These are phyloP conservation scores for Cadophora sp. DNA, from an alignment of 2,329 filamentous ascomycete species.

Conservation along the genomic window DNA sequence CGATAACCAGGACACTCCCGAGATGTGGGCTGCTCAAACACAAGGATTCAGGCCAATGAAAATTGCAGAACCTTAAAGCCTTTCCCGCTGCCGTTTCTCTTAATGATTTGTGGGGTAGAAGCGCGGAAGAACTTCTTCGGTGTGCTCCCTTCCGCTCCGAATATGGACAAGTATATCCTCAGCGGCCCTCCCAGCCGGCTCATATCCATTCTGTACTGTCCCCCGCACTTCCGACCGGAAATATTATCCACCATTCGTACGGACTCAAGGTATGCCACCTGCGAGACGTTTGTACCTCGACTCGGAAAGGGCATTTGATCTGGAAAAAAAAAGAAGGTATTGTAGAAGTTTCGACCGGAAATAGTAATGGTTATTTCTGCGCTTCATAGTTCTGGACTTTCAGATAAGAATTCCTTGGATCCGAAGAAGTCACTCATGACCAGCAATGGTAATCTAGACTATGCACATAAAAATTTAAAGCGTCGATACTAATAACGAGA, in stretches of 20 bases:
- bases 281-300: no score
- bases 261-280: no score
- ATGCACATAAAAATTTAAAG: no score
- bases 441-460: no score
- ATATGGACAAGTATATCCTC: slow-evolving; percentile 5
- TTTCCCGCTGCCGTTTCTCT: slow-evolving; percentile 14
- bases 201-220: not conserved
- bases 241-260: slow-evolving; percentile 4
- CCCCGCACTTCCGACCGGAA: not conserved
- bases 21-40: not conserved
- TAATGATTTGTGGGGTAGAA: slow-evolving; percentile 21
- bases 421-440: no score
- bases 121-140: slow-evolving; percentile 26
- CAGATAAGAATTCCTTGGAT: no score
- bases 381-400: no score
- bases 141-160: slow-evolving; percentile 21
- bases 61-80: not conserved
- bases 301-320: no score
- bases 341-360: no score
- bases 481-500: no score
- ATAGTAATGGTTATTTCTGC: no score
- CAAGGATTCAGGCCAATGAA: not conserved
- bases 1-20: not conserved
- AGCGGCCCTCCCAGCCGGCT: not conserved
- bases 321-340: no score